Percentiles rank a stretch among this genome's conserved stretches.
phyloP scores from a whole-genome alignment of 257 asterid genomes.

The Solanum piurae region DNA sequence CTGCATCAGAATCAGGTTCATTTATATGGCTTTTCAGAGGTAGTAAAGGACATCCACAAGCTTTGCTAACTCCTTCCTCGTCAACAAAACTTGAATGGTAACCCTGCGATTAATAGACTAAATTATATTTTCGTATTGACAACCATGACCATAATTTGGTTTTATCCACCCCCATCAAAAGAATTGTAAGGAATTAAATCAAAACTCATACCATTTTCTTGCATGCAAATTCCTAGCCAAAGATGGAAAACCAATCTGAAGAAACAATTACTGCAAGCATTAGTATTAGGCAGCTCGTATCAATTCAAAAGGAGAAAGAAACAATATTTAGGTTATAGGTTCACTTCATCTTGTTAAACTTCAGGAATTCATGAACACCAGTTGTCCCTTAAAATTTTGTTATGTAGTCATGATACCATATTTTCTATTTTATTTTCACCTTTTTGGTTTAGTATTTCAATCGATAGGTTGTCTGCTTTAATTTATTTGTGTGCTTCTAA shows the following conservation, averaged over 20 bases:
- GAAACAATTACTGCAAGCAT: background rate
- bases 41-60: constrained; percentile 95
- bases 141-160: background rate
- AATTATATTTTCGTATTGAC: background rate
- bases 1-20: constrained; percentile 91
- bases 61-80: constrained; percentile 61
- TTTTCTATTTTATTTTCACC: background rate
- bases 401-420: background rate
- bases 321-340: background rate
- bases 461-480: background rate
- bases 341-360: background rate
- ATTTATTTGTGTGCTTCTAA: too few relatives aligned
- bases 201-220: background rate
- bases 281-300: background rate
- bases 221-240: background rate
- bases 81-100: constrained; percentile 84
- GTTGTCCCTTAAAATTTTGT: background rate
- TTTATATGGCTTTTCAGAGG: constrained; percentile 88
- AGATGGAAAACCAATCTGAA: background rate
- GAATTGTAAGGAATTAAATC: background rate
- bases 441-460: too few relatives aligned
- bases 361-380: background rate
- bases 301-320: background rate
- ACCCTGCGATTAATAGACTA: constrained; percentile 33
- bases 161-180: background rate